Conservation (phyloP, 371 early-diverging fungal genomes). For the Polyrhizophydium stewartii region DNA sequence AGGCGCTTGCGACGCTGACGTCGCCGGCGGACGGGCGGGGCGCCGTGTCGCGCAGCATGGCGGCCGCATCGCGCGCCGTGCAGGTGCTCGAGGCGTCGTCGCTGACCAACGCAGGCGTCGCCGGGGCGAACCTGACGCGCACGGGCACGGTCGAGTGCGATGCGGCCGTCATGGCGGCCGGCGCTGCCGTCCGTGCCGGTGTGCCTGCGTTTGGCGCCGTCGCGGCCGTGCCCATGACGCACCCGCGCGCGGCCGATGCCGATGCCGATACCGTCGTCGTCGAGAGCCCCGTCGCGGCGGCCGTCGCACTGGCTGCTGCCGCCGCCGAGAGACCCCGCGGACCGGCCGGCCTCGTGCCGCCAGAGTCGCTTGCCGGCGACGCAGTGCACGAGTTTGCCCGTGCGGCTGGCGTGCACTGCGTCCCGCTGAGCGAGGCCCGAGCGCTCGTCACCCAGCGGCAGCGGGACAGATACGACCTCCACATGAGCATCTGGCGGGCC, state of each 20-base stretch:
- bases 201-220: slow-evolving; percentile 65
- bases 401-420: slow-evolving; percentile 27
- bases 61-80: slow-evolving; percentile 15
- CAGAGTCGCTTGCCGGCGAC: slow-evolving; percentile 63
- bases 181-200: slow-evolving; percentile 4
- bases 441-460: slow-evolving; percentile 18
- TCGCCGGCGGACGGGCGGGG: neutral
- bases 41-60: neutral
- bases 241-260: slow-evolving; percentile 63
- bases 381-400: slow-evolving; percentile 25
- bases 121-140: slow-evolving; percentile 77
- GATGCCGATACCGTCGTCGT: neutral
- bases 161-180: slow-evolving; percentile 75
- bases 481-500: slow-evolving; percentile 7
- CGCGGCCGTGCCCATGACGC: slow-evolving; percentile 66
- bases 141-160: slow-evolving; percentile 80
- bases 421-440: slow-evolving; percentile 18
- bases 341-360: slow-evolving; percentile 65
- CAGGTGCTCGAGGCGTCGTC: slow-evolving; percentile 32
- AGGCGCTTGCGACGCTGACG: slow-evolving; percentile 1
- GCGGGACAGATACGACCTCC: slow-evolving; percentile 3
- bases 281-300: neutral
- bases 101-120: slow-evolving; percentile 50
- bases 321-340: slow-evolving; percentile 26
- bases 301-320: slow-evolving; percentile 35